Base-by-base conservation (phyloP, 805 yeast genomes). In the Ogataea neopini region DNA sequence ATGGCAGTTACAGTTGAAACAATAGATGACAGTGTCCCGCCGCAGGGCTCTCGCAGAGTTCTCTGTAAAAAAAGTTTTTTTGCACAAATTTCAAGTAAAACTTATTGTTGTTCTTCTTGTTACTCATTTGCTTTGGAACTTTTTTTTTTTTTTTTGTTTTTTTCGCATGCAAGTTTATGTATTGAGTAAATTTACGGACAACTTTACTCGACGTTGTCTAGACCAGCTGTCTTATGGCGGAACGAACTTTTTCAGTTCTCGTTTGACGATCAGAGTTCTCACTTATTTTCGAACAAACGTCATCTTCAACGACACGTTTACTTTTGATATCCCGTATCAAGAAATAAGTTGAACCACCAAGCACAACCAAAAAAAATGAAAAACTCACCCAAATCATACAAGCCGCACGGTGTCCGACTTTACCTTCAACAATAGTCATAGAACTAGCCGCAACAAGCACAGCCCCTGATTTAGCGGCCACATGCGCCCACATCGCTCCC, bases 311-410 rank as follows among this genome's bases (percentile, higher is more conserved):
- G 3, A 28, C 11, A 10, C 46, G 43, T 18, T 23, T 7, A 7
- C 37, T 47, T 32, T 56, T 53, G 30, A 69, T 42, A 37, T 72
- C 74, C 48, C 70, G 66, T n/a, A 68, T 45, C 44, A 70, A 63
- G 22, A 70, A 43, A 8, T 53, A 49, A 47, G 73, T 52, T n/a
- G 71, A 52, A 0, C 75, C 74, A 4, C 73, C 44, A 4, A 73
- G 65, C 6, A 72, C 72, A 2, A 77, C 50, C 4, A 73, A 38
- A 25, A 75, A 50, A 52, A 83, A 76, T 1, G 78, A 56, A 59
- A 84, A 83, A 2, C 80, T 72, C 6, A 76, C 67, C 89, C 89
- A 84, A 0, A 82, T 69, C 76, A 84, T 73, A 0, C 80, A 73
- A 20, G 73, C 72, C 0, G 86, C 84, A 50, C 81, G 72, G 1